Conservation (phyloP, 768 basidiomycete genomes). For the Sporobolomyces roseus region DNA sequence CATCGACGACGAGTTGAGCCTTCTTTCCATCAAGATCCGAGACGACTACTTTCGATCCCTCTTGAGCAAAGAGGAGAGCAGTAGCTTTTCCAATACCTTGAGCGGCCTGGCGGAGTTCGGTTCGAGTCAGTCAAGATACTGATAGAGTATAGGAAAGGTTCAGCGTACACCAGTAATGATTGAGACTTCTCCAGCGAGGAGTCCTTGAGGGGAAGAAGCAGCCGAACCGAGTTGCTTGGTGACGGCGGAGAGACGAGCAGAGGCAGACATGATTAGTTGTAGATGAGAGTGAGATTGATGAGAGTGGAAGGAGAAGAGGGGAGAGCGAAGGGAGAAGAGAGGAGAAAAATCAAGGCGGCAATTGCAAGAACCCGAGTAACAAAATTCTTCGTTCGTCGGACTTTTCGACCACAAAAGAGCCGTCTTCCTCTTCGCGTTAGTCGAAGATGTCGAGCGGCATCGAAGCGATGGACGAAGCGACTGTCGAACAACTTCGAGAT, state of each 20-base stretch:
- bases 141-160: not conserved
- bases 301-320: not conserved
- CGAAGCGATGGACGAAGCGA: no score
- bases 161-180: constrained; percentile 70
- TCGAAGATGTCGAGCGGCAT: no score
- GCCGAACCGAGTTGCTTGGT: constrained; percentile 10
- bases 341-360: no score
- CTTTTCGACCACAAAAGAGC: no score
- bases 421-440: no score
- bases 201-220: not conserved
- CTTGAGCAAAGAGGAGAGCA: constrained; percentile 73
- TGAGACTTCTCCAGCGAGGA: constrained; percentile 71
- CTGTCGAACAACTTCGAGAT: no score
- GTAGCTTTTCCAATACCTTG: constrained; percentile 75
- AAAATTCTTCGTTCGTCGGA: no score
- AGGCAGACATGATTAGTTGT: constrained; percentile 2
- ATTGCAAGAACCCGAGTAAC: no score
- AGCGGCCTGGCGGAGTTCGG: constrained; percentile 3
- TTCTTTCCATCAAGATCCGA: constrained; percentile 77
- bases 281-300: not conserved
- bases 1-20: constrained; percentile 62
- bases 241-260: constrained; percentile 24
- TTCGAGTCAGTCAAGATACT: no score
- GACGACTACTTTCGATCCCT: constrained; percentile 80
- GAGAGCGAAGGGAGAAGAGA: not conserved